Percentiles rank a stretch among this genome's conserved stretches.
Conservation (phyloP, 495 filamentous ascomycete genomes). For the Penicillium manginii region DNA sequence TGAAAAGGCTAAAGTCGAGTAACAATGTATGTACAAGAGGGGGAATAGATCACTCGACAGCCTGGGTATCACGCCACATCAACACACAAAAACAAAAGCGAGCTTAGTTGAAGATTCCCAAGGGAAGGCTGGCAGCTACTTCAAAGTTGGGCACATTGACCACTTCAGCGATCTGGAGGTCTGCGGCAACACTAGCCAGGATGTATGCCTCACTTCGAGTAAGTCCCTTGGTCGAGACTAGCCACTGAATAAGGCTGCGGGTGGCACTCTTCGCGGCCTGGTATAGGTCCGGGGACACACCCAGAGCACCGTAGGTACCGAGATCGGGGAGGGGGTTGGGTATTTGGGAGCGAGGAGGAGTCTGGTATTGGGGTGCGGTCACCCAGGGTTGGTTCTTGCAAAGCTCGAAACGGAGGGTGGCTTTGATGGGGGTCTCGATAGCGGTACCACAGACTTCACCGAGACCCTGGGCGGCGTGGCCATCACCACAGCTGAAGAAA, state of each 20-base stretch:
- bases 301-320: conserved; percentile 51
- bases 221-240: conserved; percentile 48
- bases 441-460: conserved; percentile 58
- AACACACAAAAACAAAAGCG: not conserved
- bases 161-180: conserved; percentile 50
- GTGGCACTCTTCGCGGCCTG: conserved; percentile 50
- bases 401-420: conserved; percentile 48
- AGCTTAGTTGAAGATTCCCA: conserved; percentile 43
- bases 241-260: conserved; percentile 48
- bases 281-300: conserved; percentile 46
- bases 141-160: conserved; percentile 56
- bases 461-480: conserved; percentile 58
- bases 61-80: conserved; percentile 22
- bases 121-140: conserved; percentile 48
- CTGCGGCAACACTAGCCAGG: conserved; percentile 49
- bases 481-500: conserved; percentile 56
- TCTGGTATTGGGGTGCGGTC: conserved; percentile 48
- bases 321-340: conserved; percentile 32
- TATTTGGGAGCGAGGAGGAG: conserved; percentile 33
- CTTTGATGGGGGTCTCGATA: conserved; percentile 56
- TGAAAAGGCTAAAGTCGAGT: conserved; percentile 7
- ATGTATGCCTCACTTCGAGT: conserved; percentile 53
- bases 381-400: conserved; percentile 49
- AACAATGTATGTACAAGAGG: conserved; percentile 17
- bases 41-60: conserved; percentile 6